Conservation (phyloP, 2,329 filamentous ascomycete genomes). For the Reticulascus tulasneorum region DNA sequence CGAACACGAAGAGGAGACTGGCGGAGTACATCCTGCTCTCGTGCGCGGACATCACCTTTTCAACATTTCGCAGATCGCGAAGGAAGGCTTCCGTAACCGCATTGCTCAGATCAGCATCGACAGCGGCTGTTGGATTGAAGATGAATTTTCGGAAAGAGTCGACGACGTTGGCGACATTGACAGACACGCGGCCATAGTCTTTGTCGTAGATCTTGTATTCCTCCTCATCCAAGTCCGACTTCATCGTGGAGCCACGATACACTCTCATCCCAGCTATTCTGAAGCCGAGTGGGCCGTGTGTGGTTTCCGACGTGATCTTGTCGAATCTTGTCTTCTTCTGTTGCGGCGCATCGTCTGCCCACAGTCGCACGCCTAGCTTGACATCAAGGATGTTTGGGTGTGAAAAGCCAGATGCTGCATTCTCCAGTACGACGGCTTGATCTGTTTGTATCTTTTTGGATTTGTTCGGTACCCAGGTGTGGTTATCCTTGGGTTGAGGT, state of each 20-base stretch:
- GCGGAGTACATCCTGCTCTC: constrained; percentile 63
- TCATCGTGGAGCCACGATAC: constrained; percentile 52
- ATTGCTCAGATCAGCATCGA: constrained; percentile 54
- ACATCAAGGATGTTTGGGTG: constrained; percentile 88
- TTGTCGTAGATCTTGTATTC: constrained; percentile 60
- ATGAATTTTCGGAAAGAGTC: constrained; percentile 54
- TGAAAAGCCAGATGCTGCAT: constrained; percentile 75
- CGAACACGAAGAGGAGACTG: constrained; percentile 60
- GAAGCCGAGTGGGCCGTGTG: constrained; percentile 57
- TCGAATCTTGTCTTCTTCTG: constrained; percentile 60
- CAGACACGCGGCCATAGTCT: constrained; percentile 52
- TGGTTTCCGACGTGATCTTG: constrained; percentile 55
- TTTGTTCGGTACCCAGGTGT: constrained; percentile 45
- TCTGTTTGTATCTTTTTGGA: constrained; percentile 68
- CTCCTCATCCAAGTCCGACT: constrained; percentile 47
- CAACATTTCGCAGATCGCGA: constrained; percentile 47
- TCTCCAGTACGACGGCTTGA: constrained; percentile 78
- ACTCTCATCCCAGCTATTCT: constrained; percentile 64
- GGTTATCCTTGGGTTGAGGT: constrained; percentile 23
- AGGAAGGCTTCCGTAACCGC: constrained; percentile 52
- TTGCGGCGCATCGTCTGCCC: constrained; percentile 67
- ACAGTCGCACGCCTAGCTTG: constrained; percentile 82
- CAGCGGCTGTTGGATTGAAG: constrained; percentile 54
- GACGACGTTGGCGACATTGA: constrained; percentile 51
- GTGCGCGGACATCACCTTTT: constrained; percentile 48